Evolutionary conservation across 345 rosid genomes (phyloP).

Genomic region (Sonneratia alba): DNA sequence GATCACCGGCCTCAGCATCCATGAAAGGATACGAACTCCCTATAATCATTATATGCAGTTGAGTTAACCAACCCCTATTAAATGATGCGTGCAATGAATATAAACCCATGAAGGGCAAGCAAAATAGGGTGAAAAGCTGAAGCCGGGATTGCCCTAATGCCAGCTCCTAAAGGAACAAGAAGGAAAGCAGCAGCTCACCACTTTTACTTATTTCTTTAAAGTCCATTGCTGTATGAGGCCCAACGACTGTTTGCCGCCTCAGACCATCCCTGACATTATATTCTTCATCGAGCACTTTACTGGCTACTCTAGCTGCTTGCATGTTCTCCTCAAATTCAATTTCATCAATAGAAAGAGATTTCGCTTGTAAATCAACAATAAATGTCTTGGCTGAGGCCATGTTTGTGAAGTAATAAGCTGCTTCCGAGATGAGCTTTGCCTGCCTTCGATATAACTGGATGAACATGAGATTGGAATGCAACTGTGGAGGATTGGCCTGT

Average conservation of each 20-base stretch:
- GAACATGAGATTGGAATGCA: constrained; percentile 58
- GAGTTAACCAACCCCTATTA: background rate
- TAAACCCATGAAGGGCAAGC: background rate
- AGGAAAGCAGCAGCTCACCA: constrained; percentile 18
- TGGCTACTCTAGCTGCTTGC: constrained; percentile 40
- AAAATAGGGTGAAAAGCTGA: too few relatives aligned
- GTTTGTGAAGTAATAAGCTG: constrained; percentile 51
- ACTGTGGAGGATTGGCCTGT: constrained; percentile 55
- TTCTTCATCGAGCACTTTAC: constrained; percentile 16
- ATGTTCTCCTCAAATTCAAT: constrained; percentile 44
- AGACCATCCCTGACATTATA: constrained; percentile 12
- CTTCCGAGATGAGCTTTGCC: constrained; percentile 39
- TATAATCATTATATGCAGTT: constrained; percentile 14
- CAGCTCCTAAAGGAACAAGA: background rate
- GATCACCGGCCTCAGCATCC: constrained; percentile 39
- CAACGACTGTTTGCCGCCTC: constrained; percentile 11
- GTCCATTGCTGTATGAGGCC: constrained; percentile 14
- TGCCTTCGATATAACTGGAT: constrained; percentile 44
- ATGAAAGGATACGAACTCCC: constrained; percentile 34
- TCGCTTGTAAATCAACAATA: constrained; percentile 37
- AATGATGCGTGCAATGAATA: background rate
- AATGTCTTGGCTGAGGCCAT: constrained; percentile 44
- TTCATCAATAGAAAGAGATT: constrained; percentile 53
- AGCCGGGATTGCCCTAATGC: background rate
- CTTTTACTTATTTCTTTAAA: constrained; percentile 10